phyloP scores from a whole-genome alignment of 2,329 filamentous ascomycete genomes.

The Alternaria sp. region DNA sequence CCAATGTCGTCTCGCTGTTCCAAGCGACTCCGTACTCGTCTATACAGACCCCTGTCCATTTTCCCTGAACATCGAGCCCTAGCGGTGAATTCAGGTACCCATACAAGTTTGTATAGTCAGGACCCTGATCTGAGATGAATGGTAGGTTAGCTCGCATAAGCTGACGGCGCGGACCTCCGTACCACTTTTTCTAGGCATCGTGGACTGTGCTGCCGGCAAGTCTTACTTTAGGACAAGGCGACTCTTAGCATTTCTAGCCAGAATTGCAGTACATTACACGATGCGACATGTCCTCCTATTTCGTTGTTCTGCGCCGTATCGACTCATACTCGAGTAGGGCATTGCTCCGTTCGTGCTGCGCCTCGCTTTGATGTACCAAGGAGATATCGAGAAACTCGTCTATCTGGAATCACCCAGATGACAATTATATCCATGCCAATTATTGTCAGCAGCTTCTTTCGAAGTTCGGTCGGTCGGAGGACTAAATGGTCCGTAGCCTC shows the following conservation, averaged over 20 bases:
- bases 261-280: background rate
- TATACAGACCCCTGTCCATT: constrained; percentile 21
- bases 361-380: background rate
- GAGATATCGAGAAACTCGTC: background rate
- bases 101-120: background rate
- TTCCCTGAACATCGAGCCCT: constrained; percentile 22
- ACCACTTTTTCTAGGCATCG: constrained; percentile 16
- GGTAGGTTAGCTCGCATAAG: background rate
- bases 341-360: background rate
- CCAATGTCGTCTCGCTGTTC: background rate
- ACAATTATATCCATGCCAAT: background rate
- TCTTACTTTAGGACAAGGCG: background rate
- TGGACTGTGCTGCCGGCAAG: constrained; percentile 1
- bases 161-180: constrained; percentile 3
- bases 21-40: constrained; percentile 6
- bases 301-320: background rate
- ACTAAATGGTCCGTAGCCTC: background rate
- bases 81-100: background rate
- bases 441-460: background rate
- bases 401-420: background rate
- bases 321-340: background rate
- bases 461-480: background rate
- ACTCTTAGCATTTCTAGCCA: background rate
- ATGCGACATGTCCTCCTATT: background rate
- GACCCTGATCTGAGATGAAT: background rate